Evolutionary conservation across 768 basidiomycete genomes (phyloP), one percentile per base, ranked within the genome.

Genomic region (Paxillus rubicundulus): DNA sequence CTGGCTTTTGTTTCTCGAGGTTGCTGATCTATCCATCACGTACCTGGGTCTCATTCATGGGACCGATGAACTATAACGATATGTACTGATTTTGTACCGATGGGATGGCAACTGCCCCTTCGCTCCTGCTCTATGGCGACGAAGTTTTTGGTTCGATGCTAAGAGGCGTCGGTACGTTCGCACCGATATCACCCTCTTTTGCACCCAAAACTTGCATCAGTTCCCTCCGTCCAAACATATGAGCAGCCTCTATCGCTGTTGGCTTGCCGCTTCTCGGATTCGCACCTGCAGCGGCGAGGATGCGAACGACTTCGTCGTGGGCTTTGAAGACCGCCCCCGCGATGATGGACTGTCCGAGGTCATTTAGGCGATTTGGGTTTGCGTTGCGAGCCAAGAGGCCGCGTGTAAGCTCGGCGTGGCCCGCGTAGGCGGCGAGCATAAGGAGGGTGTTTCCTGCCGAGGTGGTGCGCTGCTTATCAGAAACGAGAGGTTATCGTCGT

Each of bases 311-410:
- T 7, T 81, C 83, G 50, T 81, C 78, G 61, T 86, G 75, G 0
- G 74, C 79, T 66, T 91, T 91, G 73, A 89, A 92, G 0, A 90
- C 81, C 0, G 85, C 88, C 3, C 89, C 89, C 7, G 89, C 85
- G 18, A 92, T 71, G 20, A 87, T 82, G 9, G 85, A 83, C 59
- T 91, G 89, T 0, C 80, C 81, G 3, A 78, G 74, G 58, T 90
- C 87, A 65, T 92, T 92, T 46, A 82, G 61, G 10, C 81, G 73
- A 60, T 89, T 84, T 2, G 83, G 80, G 65, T 90, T 86, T 36
- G 81, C 86, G 2, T 79, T 79, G 32, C 77, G 75, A 6, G 69
- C 59, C 43, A 89, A 67, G 24, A 92, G 76, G 13, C 74, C 76
- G 42, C 71, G 71, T 2, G 80, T 71, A 17, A 87, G 78, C 2